Conservation (phyloP, 176 grass and related monocot genomes). For the Bonia amplexicaulis region DNA sequence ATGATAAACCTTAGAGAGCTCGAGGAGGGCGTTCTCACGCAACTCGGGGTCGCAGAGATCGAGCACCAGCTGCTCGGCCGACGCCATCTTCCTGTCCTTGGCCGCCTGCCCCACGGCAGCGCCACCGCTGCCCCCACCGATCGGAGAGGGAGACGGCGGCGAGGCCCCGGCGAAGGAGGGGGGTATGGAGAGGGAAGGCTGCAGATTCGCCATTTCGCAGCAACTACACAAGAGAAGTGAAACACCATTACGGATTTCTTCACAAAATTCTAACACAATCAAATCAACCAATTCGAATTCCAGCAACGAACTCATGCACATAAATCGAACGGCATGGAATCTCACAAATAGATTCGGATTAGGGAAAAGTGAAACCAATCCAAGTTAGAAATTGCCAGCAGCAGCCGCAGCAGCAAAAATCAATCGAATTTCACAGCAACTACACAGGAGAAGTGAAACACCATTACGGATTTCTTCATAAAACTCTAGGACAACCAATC, state of each 20-base stretch:
- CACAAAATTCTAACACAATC: background rate
- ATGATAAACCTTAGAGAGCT: conserved; percentile 78
- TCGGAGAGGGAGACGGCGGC: conserved; percentile 41
- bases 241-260: background rate
- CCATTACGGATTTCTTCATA: background rate
- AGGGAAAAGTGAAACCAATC: background rate
- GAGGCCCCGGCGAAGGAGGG: conserved; percentile 51
- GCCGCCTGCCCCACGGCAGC: background rate
- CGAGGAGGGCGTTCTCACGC: conserved; percentile 91
- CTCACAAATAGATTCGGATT: background rate
- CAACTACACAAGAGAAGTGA: conserved; percentile 15
- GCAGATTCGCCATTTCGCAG: conserved; percentile 64
- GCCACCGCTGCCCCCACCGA: conserved; percentile 2
- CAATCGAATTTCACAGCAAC: conserved; percentile 26
- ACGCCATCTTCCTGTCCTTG: conserved; percentile 82
- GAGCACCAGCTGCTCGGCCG: conserved; percentile 88
- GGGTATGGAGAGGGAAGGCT: conserved; percentile 44
- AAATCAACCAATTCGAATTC: background rate
- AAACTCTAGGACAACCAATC: background rate
- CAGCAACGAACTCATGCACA: background rate
- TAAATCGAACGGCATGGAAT: background rate
- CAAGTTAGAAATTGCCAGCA: background rate
- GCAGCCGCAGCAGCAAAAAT: background rate
- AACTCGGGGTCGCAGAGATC: conserved; percentile 90
- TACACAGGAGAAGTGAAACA: background rate